phyloP scores from a whole-genome alignment of 176 grass and related monocot genomes.

The Phragmites australis region DNA sequence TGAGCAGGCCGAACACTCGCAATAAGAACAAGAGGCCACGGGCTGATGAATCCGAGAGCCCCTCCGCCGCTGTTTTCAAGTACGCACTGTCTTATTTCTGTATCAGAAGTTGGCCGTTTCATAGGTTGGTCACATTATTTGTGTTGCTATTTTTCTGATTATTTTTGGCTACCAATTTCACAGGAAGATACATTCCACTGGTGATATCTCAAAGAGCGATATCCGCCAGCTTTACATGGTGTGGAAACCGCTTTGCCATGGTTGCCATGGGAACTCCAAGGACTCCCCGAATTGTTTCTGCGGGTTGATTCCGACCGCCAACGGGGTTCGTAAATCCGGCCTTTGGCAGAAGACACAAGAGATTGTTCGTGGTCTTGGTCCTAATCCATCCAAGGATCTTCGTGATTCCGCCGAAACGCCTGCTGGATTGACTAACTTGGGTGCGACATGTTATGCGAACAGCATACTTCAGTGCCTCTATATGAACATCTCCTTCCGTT shows the following conservation, averaged over 20 bases:
- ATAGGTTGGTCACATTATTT: not conserved
- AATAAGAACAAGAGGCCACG: conserved; percentile 82
- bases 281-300: conserved; percentile 95
- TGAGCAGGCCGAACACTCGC: conserved; percentile 91
- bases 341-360: conserved; percentile 86
- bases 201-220: conserved; percentile 55
- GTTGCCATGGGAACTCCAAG: conserved; percentile 90
- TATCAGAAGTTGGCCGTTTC: not conserved
- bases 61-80: conserved; percentile 67
- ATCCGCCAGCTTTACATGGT: conserved; percentile 78
- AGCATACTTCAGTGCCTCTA: conserved; percentile 99
- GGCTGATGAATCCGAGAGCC: conserved; percentile 55
- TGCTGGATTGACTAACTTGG: conserved; percentile 92
- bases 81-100: conserved; percentile 41
- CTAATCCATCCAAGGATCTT: conserved; percentile 74
- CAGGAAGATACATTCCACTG: conserved; percentile 89
- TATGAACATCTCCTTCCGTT: conserved; percentile 86
- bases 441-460: conserved; percentile 95
- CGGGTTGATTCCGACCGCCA: conserved; percentile 65
- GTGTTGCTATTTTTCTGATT: not conserved
- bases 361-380: conserved; percentile 63
- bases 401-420: conserved; percentile 63
- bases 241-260: conserved; percentile 64
- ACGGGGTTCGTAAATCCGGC: conserved; percentile 65
- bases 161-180: not conserved